phyloP scores from a whole-genome alignment of 768 basidiomycete genomes.

The Glaciozyma martinii region DNA sequence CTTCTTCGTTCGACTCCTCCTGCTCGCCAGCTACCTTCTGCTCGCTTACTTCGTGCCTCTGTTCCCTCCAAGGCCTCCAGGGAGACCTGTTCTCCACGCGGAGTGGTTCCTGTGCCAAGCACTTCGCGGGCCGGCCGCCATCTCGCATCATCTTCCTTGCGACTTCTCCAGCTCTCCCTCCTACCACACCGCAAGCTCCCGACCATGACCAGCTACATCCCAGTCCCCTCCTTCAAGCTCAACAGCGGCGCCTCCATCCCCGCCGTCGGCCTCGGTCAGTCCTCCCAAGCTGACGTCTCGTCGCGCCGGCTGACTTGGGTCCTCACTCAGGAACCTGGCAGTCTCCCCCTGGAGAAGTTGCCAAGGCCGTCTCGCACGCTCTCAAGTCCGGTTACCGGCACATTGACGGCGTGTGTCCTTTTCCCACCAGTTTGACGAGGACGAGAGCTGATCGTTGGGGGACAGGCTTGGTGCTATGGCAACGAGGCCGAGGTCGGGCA shows the following conservation, averaged over 20 bases:
- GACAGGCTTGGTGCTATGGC: slow-evolving; percentile 41
- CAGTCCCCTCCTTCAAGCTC: slow-evolving; percentile 38
- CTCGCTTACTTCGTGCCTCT: no score
- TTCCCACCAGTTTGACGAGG: slow-evolving; percentile 26
- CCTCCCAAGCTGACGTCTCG: background rate
- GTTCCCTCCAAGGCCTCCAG: no score
- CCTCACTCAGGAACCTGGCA: slow-evolving; percentile 26
- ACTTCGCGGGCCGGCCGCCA: background rate
- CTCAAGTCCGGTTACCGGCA: slow-evolving; percentile 56
- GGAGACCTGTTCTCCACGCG: no score
- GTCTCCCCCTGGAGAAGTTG: slow-evolving; percentile 48
- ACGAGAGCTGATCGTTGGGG: slow-evolving; percentile 33
- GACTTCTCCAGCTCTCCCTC: no score
- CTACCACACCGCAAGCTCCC: no score
- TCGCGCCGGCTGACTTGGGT: background rate
- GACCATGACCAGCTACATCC: background rate
- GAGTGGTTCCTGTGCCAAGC: no score
- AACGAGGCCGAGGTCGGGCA: slow-evolving; percentile 76
- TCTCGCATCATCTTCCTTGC: no score
- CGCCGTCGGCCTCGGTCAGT: slow-evolving; percentile 41
- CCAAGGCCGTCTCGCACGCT: slow-evolving; percentile 65
- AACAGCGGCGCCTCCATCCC: slow-evolving; percentile 46
- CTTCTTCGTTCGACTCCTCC: no score
- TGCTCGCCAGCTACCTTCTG: no score
- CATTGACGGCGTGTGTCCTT: slow-evolving; percentile 51